Evolutionary conservation across 495 filamentous ascomycete genomes (phyloP), one percentile per base, ranked within the genome.

Genomic region (Lepidopterella palustris): DNA sequence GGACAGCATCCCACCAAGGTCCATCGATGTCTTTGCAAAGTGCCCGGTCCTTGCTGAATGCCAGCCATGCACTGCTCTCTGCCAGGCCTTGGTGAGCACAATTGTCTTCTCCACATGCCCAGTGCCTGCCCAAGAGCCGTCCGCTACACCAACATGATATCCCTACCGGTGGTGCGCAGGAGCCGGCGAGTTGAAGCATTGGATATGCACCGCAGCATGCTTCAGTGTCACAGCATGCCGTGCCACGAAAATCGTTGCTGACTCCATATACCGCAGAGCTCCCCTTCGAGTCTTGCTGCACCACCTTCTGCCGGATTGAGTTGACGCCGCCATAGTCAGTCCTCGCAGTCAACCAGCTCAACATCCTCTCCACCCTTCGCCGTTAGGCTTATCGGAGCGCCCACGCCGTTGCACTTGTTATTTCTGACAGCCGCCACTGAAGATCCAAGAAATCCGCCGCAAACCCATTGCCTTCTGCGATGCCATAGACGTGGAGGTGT

Each of bases 201-300:
- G 9, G 35, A 9, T 40, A 18, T n/a, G 9, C 9, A 40, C 35
- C 31, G 62, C 35, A 42, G 13, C 35, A 42, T 18, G 35, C 35
- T 42, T 18, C 49, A 58, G 59, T 58, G 48, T 51, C 63, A 53
- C 64, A 52, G 35, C 60, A 60, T 67, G 60, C 53, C 31, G 60
- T 57, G 49, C 49, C 56, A 60, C 60, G 54, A 58, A 45, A 53
- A 54, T 45, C 23, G 24, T 49, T 26, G n/a, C 23, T 58, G 50
- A 58, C 11, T 8, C 48, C 57, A 66, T 61, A 61, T 58, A 52
- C 61, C 61, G 27, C 51, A 48, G 49, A 4, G 56, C 54, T 57
- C 31, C 9, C n/a, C 58, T 48, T 59, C 60, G 32, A 32, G 48
- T 55, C 40, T 49, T 42, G 15, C 49, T 57, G 60, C 50, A 63